Evolutionary conservation across 2,329 filamentous ascomycete genomes (phyloP).

Genomic region (Lachnellula hyalina): DNA sequence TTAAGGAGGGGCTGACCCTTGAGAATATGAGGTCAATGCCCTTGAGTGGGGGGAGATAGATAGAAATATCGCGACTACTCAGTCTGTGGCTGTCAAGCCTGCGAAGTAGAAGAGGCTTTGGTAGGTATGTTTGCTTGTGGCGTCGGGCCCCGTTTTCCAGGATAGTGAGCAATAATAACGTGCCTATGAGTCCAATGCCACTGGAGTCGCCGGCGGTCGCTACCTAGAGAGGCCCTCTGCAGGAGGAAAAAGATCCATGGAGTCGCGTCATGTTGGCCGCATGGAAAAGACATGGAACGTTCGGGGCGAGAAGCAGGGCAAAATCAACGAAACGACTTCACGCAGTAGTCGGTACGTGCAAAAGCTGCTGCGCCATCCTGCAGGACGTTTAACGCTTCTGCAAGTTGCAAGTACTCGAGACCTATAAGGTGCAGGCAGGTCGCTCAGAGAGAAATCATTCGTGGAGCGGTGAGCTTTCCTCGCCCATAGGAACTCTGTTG

Average conservation of each 20-base stretch:
- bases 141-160: conserved; percentile 11
- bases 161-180: not conserved
- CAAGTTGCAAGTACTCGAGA: conserved; percentile 16
- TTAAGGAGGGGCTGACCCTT: not conserved
- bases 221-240: not conserved
- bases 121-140: conserved; percentile 16
- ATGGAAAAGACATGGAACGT: conserved; percentile 4
- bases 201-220: conserved; percentile 21
- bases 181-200: conserved; percentile 10
- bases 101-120: not conserved
- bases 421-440: conserved; percentile 22
- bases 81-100: conserved; percentile 7
- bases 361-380: conserved; percentile 18
- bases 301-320: not conserved
- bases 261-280: conserved; percentile 3
- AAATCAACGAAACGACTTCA: not conserved
- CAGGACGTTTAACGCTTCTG: conserved; percentile 13
- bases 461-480: conserved; percentile 19
- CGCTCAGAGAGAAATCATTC: conserved; percentile 17
- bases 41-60: not conserved
- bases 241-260: conserved; percentile 1
- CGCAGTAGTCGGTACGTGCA: conserved; percentile 1
- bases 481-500: conserved; percentile 3
- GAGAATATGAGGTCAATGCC: conserved; percentile 3
- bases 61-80: conserved; percentile 16